These are phyloP conservation scores for Heliocybe sulcata DNA, from an alignment of 1,284 basidiomycete genomes.

Conservation along the genomic window DNA sequence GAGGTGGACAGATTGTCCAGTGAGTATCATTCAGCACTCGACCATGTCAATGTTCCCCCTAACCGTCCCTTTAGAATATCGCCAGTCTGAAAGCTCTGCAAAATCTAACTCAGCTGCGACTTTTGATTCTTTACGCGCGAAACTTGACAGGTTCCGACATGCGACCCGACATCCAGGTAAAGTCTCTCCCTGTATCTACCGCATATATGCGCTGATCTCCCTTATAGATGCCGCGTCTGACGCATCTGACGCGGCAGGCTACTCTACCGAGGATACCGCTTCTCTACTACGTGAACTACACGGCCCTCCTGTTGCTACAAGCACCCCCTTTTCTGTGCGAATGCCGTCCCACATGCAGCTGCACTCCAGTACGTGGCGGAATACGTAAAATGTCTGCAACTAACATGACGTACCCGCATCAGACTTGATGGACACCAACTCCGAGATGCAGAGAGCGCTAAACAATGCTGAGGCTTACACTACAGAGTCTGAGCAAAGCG, in stretches of 20 bases:
- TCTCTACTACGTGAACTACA: conserved; percentile 29
- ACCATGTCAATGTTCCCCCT: conserved; percentile 6
- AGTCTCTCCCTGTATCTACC: not conserved
- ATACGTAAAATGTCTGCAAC: not conserved
- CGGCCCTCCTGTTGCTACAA: conserved; percentile 39
- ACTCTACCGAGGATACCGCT: conserved; percentile 31
- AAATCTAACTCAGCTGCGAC: conserved; percentile 36
- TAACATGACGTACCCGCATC: conserved; percentile 3
- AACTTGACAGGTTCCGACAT: conserved; percentile 29
- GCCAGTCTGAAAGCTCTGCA: conserved; percentile 27
- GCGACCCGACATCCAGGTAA: not conserved
- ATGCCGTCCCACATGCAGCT: conserved; percentile 46
- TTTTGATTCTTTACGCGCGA: conserved; percentile 41
- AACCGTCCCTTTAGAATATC: conserved; percentile 19
- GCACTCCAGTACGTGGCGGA: conserved; percentile 46
- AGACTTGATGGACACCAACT: conserved; percentile 69
- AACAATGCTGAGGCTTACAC: conserved; percentile 46
- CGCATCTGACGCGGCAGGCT: conserved; percentile 19
- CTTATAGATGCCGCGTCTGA: conserved; percentile 12
- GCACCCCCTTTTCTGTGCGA: conserved; percentile 53
- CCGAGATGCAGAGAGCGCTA: conserved; percentile 67
- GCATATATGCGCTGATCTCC: not conserved
- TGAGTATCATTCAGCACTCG: conserved; percentile 26
- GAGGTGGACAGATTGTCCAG: conserved; percentile 48
- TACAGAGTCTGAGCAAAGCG: conserved; percentile 14